These are phyloP conservation scores for Comarum palustre DNA, from an alignment of 306 rosid species.

Conservation along the genomic window DNA sequence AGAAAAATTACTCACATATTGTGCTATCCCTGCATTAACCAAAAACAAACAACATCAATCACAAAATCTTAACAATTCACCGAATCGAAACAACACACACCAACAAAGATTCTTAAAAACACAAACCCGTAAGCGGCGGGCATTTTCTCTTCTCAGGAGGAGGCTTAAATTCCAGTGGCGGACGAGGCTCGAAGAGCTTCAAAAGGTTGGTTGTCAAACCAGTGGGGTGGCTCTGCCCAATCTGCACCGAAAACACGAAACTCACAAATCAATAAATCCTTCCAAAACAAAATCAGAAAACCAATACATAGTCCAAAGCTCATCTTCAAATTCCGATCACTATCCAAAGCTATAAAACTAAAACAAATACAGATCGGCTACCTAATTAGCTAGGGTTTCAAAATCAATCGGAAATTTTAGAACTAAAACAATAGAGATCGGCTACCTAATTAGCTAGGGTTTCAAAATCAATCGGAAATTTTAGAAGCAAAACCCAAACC, in stretches of 20 bases:
- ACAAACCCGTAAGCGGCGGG: slow-evolving; percentile 72
- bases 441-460: slow-evolving; percentile 3
- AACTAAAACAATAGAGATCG: neutral
- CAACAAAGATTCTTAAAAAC: neutral
- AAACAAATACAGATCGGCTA: neutral
- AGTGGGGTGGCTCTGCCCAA: slow-evolving; percentile 98
- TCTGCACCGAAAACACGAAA: slow-evolving; percentile 45
- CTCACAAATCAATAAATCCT: neutral
- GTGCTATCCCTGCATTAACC: slow-evolving; percentile 68
- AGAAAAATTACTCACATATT: slow-evolving; percentile 73
- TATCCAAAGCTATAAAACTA: neutral
- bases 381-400: slow-evolving; percentile 1
- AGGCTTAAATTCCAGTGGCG: slow-evolving; percentile 86
- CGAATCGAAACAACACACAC: neutral
- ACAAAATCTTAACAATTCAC: neutral
- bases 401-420: neutral
- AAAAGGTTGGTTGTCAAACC: slow-evolving; percentile 82
- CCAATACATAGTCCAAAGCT: neutral
- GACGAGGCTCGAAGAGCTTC: slow-evolving; percentile 98
- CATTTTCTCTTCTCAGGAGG: slow-evolving; percentile 96
- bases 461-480: neutral
- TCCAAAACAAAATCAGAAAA: neutral
- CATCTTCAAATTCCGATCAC: neutral
- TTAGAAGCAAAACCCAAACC: neutral
- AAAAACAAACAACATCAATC: neutral